phyloP scores from a whole-genome alignment of 441 rosid genomes.

The Brassica balearica region DNA sequence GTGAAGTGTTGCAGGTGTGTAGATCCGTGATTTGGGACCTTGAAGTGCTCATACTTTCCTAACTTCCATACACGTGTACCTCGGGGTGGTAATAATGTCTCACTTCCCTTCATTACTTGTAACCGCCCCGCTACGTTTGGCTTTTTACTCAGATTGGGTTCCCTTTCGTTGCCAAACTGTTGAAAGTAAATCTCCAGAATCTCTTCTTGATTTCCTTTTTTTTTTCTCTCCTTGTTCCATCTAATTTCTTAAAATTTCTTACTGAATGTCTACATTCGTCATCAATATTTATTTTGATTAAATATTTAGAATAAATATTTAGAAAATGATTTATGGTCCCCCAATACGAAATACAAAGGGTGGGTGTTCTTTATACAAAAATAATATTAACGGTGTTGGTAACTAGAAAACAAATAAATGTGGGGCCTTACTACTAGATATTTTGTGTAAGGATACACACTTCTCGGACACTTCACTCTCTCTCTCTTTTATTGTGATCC shows the following conservation, averaged over 20 bases:
- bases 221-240: neutral
- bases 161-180: neutral
- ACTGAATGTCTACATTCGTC: too few species aligned
- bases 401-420: conserved; percentile 21
- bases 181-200: neutral
- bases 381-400: conserved; percentile 23
- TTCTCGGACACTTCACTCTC: conserved; percentile 35
- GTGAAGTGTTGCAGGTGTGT: conserved; percentile 35
- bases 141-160: conserved; percentile 17
- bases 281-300: neutral
- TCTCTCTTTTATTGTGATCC: conserved; percentile 38
- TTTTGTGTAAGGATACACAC: conserved; percentile 16
- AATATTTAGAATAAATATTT: neutral
- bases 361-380: conserved; percentile 12
- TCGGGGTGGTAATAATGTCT: conserved; percentile 2
- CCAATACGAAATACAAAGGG: neutral
- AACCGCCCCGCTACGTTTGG: conserved; percentile 28
- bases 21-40: conserved; percentile 41
- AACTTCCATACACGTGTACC: conserved; percentile 19
- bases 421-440: conserved; percentile 35
- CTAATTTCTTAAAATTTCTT: neutral
- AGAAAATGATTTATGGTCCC: conserved; percentile 23
- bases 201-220: conserved; percentile 2
- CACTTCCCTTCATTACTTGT: conserved; percentile 8
- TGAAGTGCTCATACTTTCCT: conserved; percentile 12